These are phyloP conservation scores for Verticillium albo-atrum DNA, from an alignment of 2,329 filamentous ascomycete genomes.

Conservation along the genomic window DNA sequence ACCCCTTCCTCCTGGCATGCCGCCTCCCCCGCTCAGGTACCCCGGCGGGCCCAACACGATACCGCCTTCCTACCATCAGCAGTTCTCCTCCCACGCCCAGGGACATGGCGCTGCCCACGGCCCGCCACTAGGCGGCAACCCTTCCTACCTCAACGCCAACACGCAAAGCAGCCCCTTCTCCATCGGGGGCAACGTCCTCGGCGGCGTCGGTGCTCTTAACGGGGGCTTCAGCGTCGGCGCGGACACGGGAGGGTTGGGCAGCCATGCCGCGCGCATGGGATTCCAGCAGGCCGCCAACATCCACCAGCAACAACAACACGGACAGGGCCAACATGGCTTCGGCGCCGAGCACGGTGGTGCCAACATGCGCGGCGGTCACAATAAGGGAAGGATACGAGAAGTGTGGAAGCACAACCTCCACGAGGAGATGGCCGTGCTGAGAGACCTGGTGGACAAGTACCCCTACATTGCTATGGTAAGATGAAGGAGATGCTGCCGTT, in stretches of 20 bases:
- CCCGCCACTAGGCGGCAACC: constrained; percentile 58
- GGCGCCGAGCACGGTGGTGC: constrained; percentile 11
- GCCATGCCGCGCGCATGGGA: constrained; percentile 82
- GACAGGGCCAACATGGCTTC: constrained; percentile 27
- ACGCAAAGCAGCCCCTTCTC: constrained; percentile 65
- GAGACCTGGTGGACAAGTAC: constrained; percentile 82
- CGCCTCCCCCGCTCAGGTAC: constrained; percentile 40
- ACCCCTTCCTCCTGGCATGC: constrained; percentile 25
- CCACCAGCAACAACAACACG: constrained; percentile 54
- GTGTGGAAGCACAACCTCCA: constrained; percentile 92
- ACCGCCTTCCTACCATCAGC: constrained; percentile 37
- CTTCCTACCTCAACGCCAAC: constrained; percentile 67
- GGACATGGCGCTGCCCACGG: constrained; percentile 41
- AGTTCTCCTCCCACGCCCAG: constrained; percentile 50
- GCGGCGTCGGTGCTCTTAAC: constrained; percentile 34
- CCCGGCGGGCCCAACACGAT: constrained; percentile 40
- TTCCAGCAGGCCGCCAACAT: constrained; percentile 70
- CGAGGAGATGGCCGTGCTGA: constrained; percentile 82
- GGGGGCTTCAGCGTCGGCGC: constrained; percentile 54
- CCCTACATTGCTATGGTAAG: constrained; percentile 97
- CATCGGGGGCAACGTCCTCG: constrained; percentile 51
- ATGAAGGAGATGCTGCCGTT: background rate
- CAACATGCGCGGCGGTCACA: constrained; percentile 47
- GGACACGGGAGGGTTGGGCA: constrained; percentile 65
- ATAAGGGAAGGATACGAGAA: constrained; percentile 84